A percentile compares a stretch with the other conserved stretches of the same genome.
phyloP scores from a whole-genome alignment of 169 alveolate genomes.

The Eimeria praecox region DNA sequence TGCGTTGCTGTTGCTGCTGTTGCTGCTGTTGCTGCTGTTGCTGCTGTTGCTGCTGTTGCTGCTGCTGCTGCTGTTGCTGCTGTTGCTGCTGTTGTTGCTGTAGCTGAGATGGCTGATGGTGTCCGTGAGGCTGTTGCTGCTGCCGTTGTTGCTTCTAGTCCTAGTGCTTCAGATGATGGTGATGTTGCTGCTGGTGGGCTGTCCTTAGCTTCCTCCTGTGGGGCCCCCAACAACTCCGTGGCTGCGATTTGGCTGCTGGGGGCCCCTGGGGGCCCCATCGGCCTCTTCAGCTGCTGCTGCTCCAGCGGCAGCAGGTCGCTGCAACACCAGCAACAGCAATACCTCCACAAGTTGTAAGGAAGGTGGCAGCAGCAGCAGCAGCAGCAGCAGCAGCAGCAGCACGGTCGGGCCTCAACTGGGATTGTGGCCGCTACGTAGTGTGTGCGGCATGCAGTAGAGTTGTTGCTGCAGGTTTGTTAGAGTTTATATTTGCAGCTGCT shows the following conservation, averaged over 20 bases:
- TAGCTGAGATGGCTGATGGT: not conserved
- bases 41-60: not conserved
- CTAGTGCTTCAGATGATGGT: no score
- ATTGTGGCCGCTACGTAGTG: not conserved
- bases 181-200: not conserved
- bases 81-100: not conserved
- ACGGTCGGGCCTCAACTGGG: not conserved
- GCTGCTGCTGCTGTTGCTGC: not conserved
- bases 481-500: not conserved
- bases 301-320: not conserved
- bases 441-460: not conserved
- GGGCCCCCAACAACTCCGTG: not conserved
- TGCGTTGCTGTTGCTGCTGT: conserved; percentile 6
- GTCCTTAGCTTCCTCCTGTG: not conserved
- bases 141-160: not conserved
- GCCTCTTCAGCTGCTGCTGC: not conserved
- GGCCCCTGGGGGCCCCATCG: not conserved
- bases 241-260: not conserved
- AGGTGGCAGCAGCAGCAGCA: not conserved
- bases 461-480: not conserved
- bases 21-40: not conserved
- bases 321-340: not conserved
- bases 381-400: conserved; percentile 15
- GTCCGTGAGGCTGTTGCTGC: not conserved
- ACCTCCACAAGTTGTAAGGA: not conserved